These are phyloP conservation scores for Saccharomyces pastorianus DNA, from an alignment of 1,139 yeast species.

Conservation along the genomic window DNA sequence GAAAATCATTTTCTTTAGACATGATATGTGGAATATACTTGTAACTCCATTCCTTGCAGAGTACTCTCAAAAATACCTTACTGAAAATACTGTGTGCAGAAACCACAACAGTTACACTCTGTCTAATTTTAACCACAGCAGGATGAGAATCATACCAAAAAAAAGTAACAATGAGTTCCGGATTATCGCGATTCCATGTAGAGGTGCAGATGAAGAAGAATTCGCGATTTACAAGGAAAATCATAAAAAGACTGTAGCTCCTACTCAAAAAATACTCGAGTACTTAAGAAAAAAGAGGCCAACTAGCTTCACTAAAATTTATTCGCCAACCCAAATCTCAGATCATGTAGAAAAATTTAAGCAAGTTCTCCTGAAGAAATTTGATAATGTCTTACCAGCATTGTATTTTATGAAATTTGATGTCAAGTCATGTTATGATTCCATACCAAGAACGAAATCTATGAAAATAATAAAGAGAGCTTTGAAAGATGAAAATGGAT, in stretches of 20 bases:
- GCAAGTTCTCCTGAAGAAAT: constrained; percentile 15
- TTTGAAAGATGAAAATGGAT: constrained; percentile 16
- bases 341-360: constrained; percentile 30
- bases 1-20: constrained; percentile 47
- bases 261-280: constrained; percentile 34
- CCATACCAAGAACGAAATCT: constrained; percentile 49
- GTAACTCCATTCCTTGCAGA: constrained; percentile 36
- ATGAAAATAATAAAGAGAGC: constrained; percentile 23
- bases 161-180: constrained; percentile 42
- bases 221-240: constrained; percentile 29
- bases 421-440: constrained; percentile 71
- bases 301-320: constrained; percentile 22
- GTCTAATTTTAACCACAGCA: constrained; percentile 32
- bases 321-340: constrained; percentile 34
- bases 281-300: constrained; percentile 20
- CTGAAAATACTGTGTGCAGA: constrained; percentile 21
- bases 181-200: constrained; percentile 50
- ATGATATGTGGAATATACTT: constrained; percentile 48
- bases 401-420: constrained; percentile 65
- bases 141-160: constrained; percentile 48
- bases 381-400: constrained; percentile 29
- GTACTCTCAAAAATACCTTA: constrained; percentile 36
- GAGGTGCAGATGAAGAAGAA: constrained; percentile 26
- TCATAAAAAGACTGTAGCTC: constrained; percentile 30
- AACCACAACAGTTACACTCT: constrained; percentile 20